A percentile compares a stretch with the other conserved stretches of the same genome.
phyloP scores from a whole-genome alignment of 1,284 basidiomycete genomes.

The Porogramme epimiltina region DNA sequence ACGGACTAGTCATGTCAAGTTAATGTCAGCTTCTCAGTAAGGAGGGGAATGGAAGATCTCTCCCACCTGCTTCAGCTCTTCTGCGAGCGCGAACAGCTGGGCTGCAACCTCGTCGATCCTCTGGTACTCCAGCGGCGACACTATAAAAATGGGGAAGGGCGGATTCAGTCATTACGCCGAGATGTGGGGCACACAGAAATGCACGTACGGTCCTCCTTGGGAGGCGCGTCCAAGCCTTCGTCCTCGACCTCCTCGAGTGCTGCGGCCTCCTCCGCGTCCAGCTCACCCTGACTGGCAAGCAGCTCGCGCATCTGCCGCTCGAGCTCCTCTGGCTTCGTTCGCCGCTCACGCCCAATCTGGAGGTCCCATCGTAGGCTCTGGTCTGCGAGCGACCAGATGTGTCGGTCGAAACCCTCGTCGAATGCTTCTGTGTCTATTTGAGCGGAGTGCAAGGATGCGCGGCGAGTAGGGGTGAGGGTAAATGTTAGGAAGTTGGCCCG shows the following conservation, averaged over 20 bases:
- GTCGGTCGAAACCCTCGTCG: slow-evolving; percentile 56
- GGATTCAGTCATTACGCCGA: no score
- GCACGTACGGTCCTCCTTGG: slow-evolving; percentile 13
- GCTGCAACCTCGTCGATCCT: slow-evolving; percentile 24
- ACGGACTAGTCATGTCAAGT: no score
- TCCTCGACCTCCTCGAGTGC: no score
- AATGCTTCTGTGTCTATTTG: slow-evolving; percentile 70
- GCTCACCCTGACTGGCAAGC: background rate
- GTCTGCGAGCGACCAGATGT: slow-evolving; percentile 5
- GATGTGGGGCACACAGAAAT: no score
- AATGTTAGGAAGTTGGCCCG: no score
- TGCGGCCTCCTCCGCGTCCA: slow-evolving; percentile 24
- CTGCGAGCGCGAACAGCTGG: slow-evolving; percentile 37
- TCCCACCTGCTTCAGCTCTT: slow-evolving; percentile 54
- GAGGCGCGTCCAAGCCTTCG: slow-evolving; percentile 12
- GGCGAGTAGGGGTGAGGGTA: no score
- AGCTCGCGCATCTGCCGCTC: slow-evolving; percentile 1
- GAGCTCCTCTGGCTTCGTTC: slow-evolving; percentile 6
- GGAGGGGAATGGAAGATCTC: no score
- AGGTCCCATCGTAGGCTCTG: slow-evolving; percentile 6
- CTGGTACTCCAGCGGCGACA: slow-evolving; percentile 26
- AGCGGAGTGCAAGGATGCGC: no score
- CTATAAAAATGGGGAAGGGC: no score
- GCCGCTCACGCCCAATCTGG: slow-evolving; percentile 3
- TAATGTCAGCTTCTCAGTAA: no score